Evolutionary conservation across 768 basidiomycete genomes (phyloP), one percentile per base, ranked within the genome.

Genomic region (Lentinus brumalis): DNA sequence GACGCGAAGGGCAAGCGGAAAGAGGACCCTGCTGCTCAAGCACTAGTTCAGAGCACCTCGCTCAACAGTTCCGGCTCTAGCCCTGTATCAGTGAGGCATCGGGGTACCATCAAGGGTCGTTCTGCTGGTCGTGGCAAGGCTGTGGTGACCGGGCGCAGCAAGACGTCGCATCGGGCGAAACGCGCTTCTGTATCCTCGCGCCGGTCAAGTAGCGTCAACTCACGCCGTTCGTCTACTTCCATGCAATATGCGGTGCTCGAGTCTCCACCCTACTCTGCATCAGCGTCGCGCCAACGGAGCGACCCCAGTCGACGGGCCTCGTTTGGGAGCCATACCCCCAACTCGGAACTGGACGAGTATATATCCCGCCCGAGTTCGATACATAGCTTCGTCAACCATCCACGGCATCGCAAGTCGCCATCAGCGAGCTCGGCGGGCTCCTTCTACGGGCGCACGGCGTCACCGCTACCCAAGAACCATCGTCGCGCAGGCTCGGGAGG

Each of bases 151-250:
- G 63, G 63, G 1, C 56, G 61, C 16, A 18, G 29, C 66, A 73
- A 73, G 61, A 62, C 66, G 10, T 80, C 80, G 16, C 82, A 87
- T 60, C 82, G 88, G 57, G 75, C 79, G 15, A 87, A 88, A 53
- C 83, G 92, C 15, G 86, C 86, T 0, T 89, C 90, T 0, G 75
- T 87, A 45, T 91, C 91, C 0, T 96, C 94, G 26, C 84, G 91
- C 50, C 86, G 95, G 30, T 96, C 94, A 14, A 95, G 92, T 71
- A 94, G 92, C 59, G 90, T 95, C 64, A 95, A 94, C 70, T 97
- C 95, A 6, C 79, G 89, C 39, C 79, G 94, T 42, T 88, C 86
- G 0, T 87, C 86, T 9, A 73, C 81, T 21, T 86, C 85, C 1
- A 72, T 76, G 53, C 79, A 81, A 49, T 60, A 76, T 30, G 70